phyloP scores from a whole-genome alignment of 2,329 filamentous ascomycete species.

The Chaetomium olivaceum region DNA sequence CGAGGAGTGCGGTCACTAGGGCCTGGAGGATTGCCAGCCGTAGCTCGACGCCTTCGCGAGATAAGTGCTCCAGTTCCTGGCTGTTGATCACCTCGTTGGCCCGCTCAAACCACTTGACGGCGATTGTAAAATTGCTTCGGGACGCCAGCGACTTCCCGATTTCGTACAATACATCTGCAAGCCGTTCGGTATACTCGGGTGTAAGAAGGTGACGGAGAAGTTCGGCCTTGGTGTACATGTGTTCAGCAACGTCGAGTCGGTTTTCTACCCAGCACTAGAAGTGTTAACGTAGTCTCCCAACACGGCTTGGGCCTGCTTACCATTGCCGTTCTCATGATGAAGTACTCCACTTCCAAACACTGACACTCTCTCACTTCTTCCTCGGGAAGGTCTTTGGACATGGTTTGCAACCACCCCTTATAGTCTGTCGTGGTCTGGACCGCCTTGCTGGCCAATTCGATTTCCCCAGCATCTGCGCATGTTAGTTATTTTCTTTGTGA shows the following conservation, averaged over 20 bases:
- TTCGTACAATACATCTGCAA: constrained; percentile 69
- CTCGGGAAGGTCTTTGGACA: constrained; percentile 33
- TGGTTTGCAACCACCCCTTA: constrained; percentile 43
- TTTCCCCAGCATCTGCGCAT: constrained; percentile 50
- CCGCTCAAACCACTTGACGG: constrained; percentile 72
- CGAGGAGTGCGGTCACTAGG: constrained; percentile 57
- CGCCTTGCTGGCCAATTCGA: constrained; percentile 59
- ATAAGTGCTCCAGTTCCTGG: constrained; percentile 57
- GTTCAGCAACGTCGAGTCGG: constrained; percentile 73
- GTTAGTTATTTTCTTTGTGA: constrained; percentile 12
- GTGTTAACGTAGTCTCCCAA: constrained; percentile 17
- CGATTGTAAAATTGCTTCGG: constrained; percentile 54
- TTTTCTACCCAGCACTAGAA: constrained; percentile 71
- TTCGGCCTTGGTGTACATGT: constrained; percentile 67
- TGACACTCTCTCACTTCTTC: constrained; percentile 38
- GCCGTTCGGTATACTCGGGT: constrained; percentile 54
- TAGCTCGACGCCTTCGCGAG: constrained; percentile 62
- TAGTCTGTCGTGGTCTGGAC: constrained; percentile 66
- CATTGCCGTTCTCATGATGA: constrained; percentile 64
- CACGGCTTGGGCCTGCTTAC: constrained; percentile 47
- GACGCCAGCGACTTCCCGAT: constrained; percentile 64
- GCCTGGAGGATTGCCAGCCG: constrained; percentile 66
- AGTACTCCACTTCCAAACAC: constrained; percentile 60
- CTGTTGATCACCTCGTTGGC: constrained; percentile 60
- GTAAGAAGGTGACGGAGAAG: constrained; percentile 46